A percentile compares a stretch with the other conserved stretches of the same genome.
phyloP scores from a whole-genome alignment of 495 filamentous ascomycete species.

The Tricharina praecox region DNA sequence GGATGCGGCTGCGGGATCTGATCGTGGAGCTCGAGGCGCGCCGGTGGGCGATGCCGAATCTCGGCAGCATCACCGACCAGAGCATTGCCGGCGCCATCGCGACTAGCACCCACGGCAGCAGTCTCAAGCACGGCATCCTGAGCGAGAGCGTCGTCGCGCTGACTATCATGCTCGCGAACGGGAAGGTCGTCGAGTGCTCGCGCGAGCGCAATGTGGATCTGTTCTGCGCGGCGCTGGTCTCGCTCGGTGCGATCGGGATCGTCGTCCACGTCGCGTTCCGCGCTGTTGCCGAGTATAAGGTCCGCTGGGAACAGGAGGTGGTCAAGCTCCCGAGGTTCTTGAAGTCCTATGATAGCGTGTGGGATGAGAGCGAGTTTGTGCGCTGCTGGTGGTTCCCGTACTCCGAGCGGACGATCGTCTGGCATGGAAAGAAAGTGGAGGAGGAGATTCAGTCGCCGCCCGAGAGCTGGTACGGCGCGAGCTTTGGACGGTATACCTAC shows the following conservation, averaged over 20 bases:
- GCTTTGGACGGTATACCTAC: slow-evolving; percentile 70
- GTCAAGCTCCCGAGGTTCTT: slow-evolving; percentile 50
- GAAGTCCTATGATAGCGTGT: slow-evolving; percentile 57
- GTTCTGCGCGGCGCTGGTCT: slow-evolving; percentile 75
- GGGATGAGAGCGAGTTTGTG: slow-evolving; percentile 73
- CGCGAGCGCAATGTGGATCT: slow-evolving; percentile 51
- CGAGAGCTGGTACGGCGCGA: slow-evolving; percentile 59
- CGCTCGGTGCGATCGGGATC: slow-evolving; percentile 77
- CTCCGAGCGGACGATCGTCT: slow-evolving; percentile 65
- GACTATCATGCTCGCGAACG: slow-evolving; percentile 69
- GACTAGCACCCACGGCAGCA: slow-evolving; percentile 85
- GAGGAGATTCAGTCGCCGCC: slow-evolving; percentile 37
- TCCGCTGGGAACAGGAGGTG: slow-evolving; percentile 73
- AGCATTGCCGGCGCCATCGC: slow-evolving; percentile 83
- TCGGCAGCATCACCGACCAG: slow-evolving; percentile 90
- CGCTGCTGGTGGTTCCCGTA: slow-evolving; percentile 97
- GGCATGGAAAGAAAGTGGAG: slow-evolving; percentile 62
- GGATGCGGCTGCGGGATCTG: slow-evolving; percentile 62
- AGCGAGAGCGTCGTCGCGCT: slow-evolving; percentile 56
- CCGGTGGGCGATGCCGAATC: slow-evolving; percentile 66
- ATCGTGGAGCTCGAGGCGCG: slow-evolving; percentile 48
- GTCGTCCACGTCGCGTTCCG: slow-evolving; percentile 75
- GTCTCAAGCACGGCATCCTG: slow-evolving; percentile 64
- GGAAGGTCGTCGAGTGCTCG: slow-evolving; percentile 57
- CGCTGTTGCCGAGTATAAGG: slow-evolving; percentile 55